Conservation (phyloP, 495 filamentous ascomycete genomes). For the Neurospora sp. region DNA sequence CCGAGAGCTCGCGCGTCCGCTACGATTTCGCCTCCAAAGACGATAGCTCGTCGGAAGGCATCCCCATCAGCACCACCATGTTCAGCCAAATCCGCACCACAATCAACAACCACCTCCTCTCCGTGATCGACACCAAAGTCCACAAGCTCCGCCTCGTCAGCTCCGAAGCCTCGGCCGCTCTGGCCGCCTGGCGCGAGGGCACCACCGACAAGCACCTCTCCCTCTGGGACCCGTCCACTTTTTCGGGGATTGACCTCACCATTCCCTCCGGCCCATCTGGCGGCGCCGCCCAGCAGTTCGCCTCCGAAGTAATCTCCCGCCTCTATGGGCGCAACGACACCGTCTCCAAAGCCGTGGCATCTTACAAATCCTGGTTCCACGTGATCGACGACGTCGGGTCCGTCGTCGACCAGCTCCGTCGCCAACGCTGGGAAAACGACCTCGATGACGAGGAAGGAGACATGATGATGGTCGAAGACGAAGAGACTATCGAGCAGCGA, state of each 20-base stretch:
- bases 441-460: conserved; percentile 46
- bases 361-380: conserved; percentile 59
- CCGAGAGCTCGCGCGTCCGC: conserved; percentile 37
- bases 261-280: not conserved
- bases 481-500: conserved; percentile 57
- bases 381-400: conserved; percentile 50
- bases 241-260: conserved; percentile 30
- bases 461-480: conserved; percentile 12
- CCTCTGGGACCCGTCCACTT: conserved; percentile 52
- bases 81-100: conserved; percentile 57
- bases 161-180: conserved; percentile 39
- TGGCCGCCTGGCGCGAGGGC: conserved; percentile 43
- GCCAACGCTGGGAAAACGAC: conserved; percentile 66
- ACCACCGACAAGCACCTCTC: conserved; percentile 36
- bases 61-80: conserved; percentile 33
- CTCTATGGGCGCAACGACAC: conserved; percentile 57
- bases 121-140: conserved; percentile 49
- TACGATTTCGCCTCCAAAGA: conserved; percentile 32
- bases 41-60: not conserved
- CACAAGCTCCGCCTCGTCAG: conserved; percentile 49
- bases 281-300: conserved; percentile 32
- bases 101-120: conserved; percentile 54
- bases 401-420: conserved; percentile 56
- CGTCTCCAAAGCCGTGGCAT: conserved; percentile 46
- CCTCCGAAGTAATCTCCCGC: conserved; percentile 34